Percentiles rank a stretch among this genome's conserved stretches.
phyloP scores from a whole-genome alignment of 345 rosid genomes.

The Bretschneidera sinensis region DNA sequence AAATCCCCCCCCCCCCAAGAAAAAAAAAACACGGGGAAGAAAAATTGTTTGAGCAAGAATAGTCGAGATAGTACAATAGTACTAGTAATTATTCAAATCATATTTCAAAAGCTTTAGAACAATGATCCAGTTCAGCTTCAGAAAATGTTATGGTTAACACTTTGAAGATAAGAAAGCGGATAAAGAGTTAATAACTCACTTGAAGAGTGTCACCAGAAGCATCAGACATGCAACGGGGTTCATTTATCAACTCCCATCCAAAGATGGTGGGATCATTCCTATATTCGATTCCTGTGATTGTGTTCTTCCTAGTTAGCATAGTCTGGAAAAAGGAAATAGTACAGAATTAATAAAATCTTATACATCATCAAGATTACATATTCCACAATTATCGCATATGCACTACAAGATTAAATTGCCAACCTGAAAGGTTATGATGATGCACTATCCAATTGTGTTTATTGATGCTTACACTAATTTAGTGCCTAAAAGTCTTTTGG shows the following conservation, averaged over 20 bases:
- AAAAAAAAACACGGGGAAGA: background rate
- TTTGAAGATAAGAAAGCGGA: background rate
- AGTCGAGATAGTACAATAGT: too few relatives aligned
- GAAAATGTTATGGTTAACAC: background rate
- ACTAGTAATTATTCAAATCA: background rate
- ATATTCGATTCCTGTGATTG: conserved; percentile 80
- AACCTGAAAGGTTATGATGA: background rate
- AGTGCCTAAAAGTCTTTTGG: too few relatives aligned
- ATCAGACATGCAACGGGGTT: conserved; percentile 92
- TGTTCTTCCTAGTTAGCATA: conserved; percentile 78
- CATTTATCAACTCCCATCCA: conserved; percentile 94
- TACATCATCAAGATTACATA: background rate
- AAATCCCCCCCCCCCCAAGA: background rate
- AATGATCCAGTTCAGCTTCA: too few relatives aligned
- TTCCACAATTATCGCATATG: background rate
- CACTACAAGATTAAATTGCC: background rate
- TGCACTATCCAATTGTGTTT: too few relatives aligned
- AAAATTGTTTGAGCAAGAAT: background rate
- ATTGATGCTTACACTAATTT: too few relatives aligned
- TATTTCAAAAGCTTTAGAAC: background rate
- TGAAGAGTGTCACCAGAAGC: conserved; percentile 90
- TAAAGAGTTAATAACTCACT: conserved; percentile 38
- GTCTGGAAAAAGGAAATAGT: conserved; percentile 38
- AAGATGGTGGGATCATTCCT: conserved; percentile 86
- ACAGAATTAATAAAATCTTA: conserved; percentile 6